These are phyloP conservation scores for Malus hybrid DNA, from an alignment of 331 rosid genomes.

Conservation along the genomic window DNA sequence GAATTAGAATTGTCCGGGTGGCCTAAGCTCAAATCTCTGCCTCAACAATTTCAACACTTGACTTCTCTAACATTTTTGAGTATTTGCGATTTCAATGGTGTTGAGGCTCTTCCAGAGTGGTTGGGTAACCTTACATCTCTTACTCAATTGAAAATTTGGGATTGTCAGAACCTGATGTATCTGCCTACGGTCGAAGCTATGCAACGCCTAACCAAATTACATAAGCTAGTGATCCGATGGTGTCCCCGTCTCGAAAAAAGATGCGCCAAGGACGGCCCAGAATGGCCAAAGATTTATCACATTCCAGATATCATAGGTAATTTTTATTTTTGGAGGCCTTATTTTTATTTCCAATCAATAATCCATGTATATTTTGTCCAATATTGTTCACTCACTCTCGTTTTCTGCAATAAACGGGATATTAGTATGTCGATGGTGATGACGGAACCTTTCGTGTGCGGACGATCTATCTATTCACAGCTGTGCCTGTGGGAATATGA, in stretches of 20 bases:
- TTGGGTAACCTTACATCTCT: conserved; percentile 1
- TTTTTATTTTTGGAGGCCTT: background rate
- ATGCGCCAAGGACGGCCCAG: background rate
- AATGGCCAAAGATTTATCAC: conserved; percentile 12
- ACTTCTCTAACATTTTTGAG: background rate
- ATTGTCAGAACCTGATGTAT: background rate
- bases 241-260: background rate
- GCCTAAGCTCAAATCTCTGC: background rate
- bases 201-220: background rate
- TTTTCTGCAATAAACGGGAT: background rate
- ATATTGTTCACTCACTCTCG: background rate
- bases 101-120: conserved; percentile 17
- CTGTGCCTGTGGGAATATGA: no score
- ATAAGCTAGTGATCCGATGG: background rate
- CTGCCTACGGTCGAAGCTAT: background rate
- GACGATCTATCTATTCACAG: no score
- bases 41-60: background rate
- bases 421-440: no score
- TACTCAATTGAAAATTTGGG: background rate
- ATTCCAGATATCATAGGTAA: background rate
- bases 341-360: background rate
- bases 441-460: no score
- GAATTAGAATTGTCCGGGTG: background rate
- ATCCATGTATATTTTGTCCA: background rate
- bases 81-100: background rate